Evolutionary conservation across 345 rosid genomes (phyloP).

Genomic region (Conringia planisiliqua): DNA sequence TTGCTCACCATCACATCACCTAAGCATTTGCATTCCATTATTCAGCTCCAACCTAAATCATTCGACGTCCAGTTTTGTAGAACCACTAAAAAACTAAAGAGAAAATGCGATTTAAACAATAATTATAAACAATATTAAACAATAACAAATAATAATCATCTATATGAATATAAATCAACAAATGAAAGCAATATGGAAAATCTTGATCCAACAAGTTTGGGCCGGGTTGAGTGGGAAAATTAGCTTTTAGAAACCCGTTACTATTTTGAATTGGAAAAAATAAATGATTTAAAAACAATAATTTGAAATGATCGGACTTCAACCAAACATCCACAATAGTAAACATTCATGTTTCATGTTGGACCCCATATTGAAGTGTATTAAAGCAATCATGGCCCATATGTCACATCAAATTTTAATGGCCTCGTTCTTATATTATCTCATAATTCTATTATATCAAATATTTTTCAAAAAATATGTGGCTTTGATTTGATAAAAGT

Average conservation of each 20-base stretch:
- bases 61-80: not conserved
- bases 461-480: not conserved
- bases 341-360: not conserved
- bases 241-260: not conserved
- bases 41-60: not conserved
- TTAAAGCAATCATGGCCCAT: not conserved
- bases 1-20: not conserved
- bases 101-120: too few relatives aligned
- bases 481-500: not conserved
- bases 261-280: not conserved
- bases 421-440: not conserved
- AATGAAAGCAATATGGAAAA: too few relatives aligned
- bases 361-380: not conserved
- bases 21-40: not conserved
- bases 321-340: not conserved
- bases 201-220: too few relatives aligned
- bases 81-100: too few relatives aligned
- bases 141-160: too few relatives aligned
- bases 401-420: not conserved
- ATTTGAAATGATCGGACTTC: not conserved
- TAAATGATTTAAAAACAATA: not conserved
- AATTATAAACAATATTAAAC: too few relatives aligned
- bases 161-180: too few relatives aligned
- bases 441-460: not conserved
- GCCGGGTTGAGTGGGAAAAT: not conserved